A percentile compares a stretch with the other conserved stretches of the same genome.
phyloP scores from a whole-genome alignment of 2,329 filamentous ascomycete species.

The Rhexocercosporidium sp. region DNA sequence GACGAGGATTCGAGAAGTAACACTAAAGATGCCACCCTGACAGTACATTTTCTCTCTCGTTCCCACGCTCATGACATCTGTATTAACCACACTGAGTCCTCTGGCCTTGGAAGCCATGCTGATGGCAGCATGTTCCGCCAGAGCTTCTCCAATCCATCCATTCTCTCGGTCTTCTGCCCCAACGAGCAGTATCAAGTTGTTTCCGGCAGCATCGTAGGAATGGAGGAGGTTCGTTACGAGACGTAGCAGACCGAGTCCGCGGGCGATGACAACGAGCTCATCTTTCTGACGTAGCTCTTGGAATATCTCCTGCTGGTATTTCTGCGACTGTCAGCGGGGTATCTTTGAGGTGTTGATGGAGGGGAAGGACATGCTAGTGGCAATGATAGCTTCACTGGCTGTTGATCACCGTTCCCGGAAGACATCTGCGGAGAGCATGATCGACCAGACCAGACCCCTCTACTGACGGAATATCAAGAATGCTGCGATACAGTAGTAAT shows the following conservation, averaged over 20 bases:
- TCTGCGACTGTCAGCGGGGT: slow-evolving; percentile 48
- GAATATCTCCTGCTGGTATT: slow-evolving; percentile 96
- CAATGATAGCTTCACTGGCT: slow-evolving; percentile 81
- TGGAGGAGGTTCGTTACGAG: slow-evolving; percentile 96
- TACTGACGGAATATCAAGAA: neutral
- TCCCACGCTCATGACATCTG: slow-evolving; percentile 86
- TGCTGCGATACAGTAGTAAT: neutral
- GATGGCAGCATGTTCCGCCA: slow-evolving; percentile 93
- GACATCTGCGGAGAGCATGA: slow-evolving; percentile 41
- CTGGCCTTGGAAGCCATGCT: slow-evolving; percentile 82
- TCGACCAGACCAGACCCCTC: slow-evolving; percentile 6
- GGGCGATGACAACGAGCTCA: slow-evolving; percentile 90
- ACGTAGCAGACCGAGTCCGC: slow-evolving; percentile 88
- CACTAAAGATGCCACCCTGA: slow-evolving; percentile 88
- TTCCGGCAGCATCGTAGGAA: slow-evolving; percentile 93
- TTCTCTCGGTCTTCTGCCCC: slow-evolving; percentile 93
- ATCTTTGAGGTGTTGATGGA: neutral
- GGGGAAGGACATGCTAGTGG: slow-evolving; percentile 61
- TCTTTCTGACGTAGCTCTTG: slow-evolving; percentile 88
- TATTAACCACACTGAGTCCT: slow-evolving; percentile 91
- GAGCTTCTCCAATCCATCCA: slow-evolving; percentile 93
- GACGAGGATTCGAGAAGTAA: slow-evolving; percentile 93
- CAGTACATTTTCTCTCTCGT: slow-evolving; percentile 91
- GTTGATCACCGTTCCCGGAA: slow-evolving; percentile 51
- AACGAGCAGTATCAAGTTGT: slow-evolving; percentile 87